Base-by-base conservation (phyloP, 495 filamentous ascomycete species). In the Hyaloscypha variabilis region DNA sequence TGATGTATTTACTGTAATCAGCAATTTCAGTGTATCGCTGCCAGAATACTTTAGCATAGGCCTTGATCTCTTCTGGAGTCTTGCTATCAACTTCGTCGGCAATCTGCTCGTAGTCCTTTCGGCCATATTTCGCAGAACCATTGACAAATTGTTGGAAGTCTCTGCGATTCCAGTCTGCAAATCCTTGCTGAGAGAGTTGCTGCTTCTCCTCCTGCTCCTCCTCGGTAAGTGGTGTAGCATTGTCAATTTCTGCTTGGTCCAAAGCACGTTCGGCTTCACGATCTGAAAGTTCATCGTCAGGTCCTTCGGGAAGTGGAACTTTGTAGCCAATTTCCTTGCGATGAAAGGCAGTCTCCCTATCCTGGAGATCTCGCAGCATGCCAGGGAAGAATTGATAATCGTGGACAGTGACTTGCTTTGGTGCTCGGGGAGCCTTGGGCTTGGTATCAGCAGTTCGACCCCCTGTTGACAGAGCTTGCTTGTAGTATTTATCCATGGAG, bases 71-170 rank as follows among this genome's bases (percentile, higher is more conserved):
- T 28, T 90, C 86, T 13, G 89, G 82, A 6, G 85, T 88, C 78
- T 98, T 99, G 80, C 87, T 91, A 70, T 97, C 96, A 34, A 97
- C 89, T 71, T 99, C 96, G 19, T 88, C 87, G 8, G 94, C 86
- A 70, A 99, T 98, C 21, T 85, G 83, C 19, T 86, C 87, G 69
- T 91, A 97, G 73, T 94, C 89, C 25, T 86, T 86, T 26, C 94
- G 91, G 14, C 96, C 96, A 73, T 93, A 94, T 72, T 94, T 94
- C 53, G 91, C 95, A 23, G 91, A 94, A 25, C 93, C 92, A 72
- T 97, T 96, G 75, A 98, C 82, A 71, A 99, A 99, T 69, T 97
- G 94, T 71, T 97, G 94, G 82, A 98, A 99, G 75, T 99, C 96
- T 72, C 96, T 87, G 62, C 92, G 88, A 76, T 97, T 97, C 96